phyloP scores from a whole-genome alignment of 148 eudicot genomes.

The Rhododendron henanense region DNA sequence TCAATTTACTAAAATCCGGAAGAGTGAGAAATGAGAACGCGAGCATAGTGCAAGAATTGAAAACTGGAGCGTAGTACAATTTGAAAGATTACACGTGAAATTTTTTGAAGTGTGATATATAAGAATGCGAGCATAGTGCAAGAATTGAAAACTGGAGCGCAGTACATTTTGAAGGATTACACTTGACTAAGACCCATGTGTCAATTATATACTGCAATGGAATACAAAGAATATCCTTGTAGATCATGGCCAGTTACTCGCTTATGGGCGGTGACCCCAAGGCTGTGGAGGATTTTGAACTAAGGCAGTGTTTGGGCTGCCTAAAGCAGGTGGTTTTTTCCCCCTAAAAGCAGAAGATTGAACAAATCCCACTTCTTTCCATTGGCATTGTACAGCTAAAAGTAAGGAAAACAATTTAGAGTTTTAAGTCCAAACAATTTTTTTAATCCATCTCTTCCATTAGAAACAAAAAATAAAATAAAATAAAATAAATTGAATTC shows the following conservation, averaged over 20 bases:
- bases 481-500: neutral
- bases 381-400: neutral
- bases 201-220: too few relatives aligned
- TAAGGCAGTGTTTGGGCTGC: neutral
- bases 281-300: conserved; percentile 23
- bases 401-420: neutral
- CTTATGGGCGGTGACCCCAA: conserved; percentile 21
- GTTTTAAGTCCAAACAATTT: neutral
- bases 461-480: neutral
- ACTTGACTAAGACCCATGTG: neutral
- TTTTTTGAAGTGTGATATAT: too few relatives aligned
- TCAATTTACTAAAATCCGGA: too few relatives aligned
- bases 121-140: too few relatives aligned
- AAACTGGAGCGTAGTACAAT: neutral
- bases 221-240: neutral
- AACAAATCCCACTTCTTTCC: neutral
- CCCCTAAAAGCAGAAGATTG: neutral
- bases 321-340: neutral
- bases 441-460: neutral
- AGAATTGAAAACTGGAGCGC: neutral
- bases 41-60: neutral
- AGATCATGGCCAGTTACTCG: neutral
- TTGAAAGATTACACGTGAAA: neutral
- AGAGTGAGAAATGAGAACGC: too few relatives aligned
- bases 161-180: neutral